A percentile compares a stretch with the other conserved stretches of the same genome.
Conservation (phyloP, 306 rosid genomes). For the Luffa aegyptiaca region DNA sequence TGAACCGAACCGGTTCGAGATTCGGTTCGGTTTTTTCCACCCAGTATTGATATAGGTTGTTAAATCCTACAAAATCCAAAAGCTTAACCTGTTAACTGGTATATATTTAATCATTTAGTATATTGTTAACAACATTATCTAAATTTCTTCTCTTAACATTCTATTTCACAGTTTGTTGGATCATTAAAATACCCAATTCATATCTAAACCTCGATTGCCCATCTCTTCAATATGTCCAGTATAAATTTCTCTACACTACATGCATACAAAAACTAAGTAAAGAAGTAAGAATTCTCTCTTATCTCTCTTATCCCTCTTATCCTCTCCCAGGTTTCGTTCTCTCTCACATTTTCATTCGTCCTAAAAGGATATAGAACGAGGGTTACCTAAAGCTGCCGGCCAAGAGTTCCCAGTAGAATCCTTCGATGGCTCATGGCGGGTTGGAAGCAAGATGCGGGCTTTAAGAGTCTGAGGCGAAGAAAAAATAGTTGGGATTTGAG, state of each 20-base stretch:
- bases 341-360: not conserved
- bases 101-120: not conserved
- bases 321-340: not conserved
- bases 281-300: not conserved
- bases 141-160: too few relatives aligned
- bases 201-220: not conserved
- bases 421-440: not conserved
- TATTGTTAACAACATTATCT: not conserved
- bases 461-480: not conserved
- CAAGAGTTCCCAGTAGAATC: not conserved
- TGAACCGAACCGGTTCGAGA: too few relatives aligned
- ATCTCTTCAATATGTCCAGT: not conserved
- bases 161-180: not conserved
- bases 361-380: not conserved
- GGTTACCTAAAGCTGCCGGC: conserved; percentile 1
- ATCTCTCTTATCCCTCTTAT: not conserved
- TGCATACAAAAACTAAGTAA: not conserved
- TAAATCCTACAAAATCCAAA: not conserved
- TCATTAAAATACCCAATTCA: not conserved
- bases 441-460: not conserved
- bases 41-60: too few relatives aligned
- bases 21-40: too few relatives aligned
- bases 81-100: too few relatives aligned
- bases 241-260: not conserved
- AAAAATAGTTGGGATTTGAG: too few relatives aligned